These are phyloP conservation scores for Zygnema circumcarinatum DNA, from an alignment of 139 green algal genomes.

Conservation along the genomic window DNA sequence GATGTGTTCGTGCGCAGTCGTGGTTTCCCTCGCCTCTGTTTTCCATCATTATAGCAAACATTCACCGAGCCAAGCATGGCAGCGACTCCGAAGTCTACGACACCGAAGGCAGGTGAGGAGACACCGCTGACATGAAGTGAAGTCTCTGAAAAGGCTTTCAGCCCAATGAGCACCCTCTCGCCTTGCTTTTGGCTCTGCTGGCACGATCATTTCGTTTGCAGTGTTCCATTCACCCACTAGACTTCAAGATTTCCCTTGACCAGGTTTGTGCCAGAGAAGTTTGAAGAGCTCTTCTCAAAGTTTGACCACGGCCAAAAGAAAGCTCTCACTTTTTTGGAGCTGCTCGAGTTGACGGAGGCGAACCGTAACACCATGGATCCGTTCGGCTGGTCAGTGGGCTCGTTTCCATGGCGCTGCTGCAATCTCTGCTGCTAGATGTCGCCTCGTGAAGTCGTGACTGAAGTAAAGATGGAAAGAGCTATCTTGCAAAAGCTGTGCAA, in stretches of 20 bases:
- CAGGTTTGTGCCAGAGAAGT: slow-evolving; percentile 61
- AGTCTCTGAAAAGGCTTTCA: too few species aligned
- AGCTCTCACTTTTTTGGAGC: slow-evolving; percentile 44
- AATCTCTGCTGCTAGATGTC: background rate
- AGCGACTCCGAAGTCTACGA: slow-evolving; percentile 61
- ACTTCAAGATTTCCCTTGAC: background rate
- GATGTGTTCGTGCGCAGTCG: slow-evolving; percentile 12
- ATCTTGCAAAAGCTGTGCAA: background rate
- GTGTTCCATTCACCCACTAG: too few species aligned
- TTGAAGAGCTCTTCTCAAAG: slow-evolving; percentile 62
- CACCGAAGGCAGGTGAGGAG: slow-evolving; percentile 50
- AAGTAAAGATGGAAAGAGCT: background rate
- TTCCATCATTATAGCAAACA: slow-evolving; percentile 52
- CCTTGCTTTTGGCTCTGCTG: too few species aligned
- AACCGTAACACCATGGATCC: slow-evolving; percentile 49
- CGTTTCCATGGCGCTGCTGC: background rate
- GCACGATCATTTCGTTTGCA: too few species aligned
- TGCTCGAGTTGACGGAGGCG: slow-evolving; percentile 50
- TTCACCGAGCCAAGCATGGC: slow-evolving; percentile 60
- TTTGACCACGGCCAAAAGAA: slow-evolving; percentile 54
- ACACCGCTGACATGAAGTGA: background rate
- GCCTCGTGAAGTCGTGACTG: background rate
- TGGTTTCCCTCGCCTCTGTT: slow-evolving; percentile 58
- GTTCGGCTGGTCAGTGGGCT: slow-evolving; percentile 58
- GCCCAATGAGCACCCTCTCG: too few species aligned